Base-by-base conservation (phyloP, 805 yeast species). In the Candida montana region DNA sequence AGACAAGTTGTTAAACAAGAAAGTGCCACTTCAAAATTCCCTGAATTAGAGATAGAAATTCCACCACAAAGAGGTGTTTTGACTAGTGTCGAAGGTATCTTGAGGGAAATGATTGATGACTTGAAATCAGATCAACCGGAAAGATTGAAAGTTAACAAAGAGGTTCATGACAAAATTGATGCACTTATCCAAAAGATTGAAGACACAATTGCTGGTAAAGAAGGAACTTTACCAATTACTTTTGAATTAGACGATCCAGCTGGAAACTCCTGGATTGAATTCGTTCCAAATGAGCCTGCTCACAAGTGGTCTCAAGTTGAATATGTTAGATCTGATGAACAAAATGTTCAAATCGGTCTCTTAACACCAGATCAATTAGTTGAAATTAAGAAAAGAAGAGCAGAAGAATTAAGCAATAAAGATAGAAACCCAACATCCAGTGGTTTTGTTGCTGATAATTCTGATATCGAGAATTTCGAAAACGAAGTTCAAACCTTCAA, bases 241-340 rank as follows among this genome's bases (percentile, higher is more conserved):
- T 74, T 91, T 37, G 70, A 74, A 19, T 67, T 88, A 10, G 96
- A 90, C 62, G 99, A 93, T 63, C 97, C 99, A 23, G 77, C 96
- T 1, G 99, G 99, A 13, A 93, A 93, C 68, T 91, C 98, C 5
- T 93, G 97, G 95, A 79, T 93, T 41, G 96, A 87, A 58, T 87
- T 74, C 61, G 64, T 76, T 45, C 96, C 96, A 16, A 90, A 86
- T 45, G 96, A 88, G 60, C 74, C 95, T 5, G 70, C 83, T 29
- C 95, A 87, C 63, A 88, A 90, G 63, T 91, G 96, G 96, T 74
- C 93, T 20, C 83, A 79, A 62, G 69, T 74, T 27, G 90, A 87
- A 55, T 93, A 90, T 61, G 65, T 73, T 52, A 78, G 99, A 64
- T 77, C 93, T 2, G 88, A 87, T 33, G 95, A 87, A 50, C 98